Evolutionary conservation across 345 rosid genomes (phyloP).

Genomic region (Cardamine resedifolia): DNA sequence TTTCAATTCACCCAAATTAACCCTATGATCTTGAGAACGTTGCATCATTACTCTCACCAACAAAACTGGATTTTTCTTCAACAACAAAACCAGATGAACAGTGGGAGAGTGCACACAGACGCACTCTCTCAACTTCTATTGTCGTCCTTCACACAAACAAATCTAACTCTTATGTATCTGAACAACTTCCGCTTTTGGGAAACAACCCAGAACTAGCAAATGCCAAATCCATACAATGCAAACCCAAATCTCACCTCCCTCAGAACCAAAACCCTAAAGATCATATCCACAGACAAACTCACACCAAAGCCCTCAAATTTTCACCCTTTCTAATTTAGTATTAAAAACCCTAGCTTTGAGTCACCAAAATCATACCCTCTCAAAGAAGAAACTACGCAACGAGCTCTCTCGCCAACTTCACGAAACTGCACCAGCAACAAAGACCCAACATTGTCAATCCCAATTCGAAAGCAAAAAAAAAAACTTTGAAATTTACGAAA

Average conservation of each 20-base stretch:
- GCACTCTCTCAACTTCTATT: slow-evolving; percentile 39
- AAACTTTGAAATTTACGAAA: slow-evolving; percentile 37
- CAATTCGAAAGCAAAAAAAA: slow-evolving; percentile 37
- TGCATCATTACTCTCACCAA: slow-evolving; percentile 54
- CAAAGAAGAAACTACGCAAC: slow-evolving; percentile 24
- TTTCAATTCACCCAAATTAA: slow-evolving; percentile 78
- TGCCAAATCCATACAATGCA: slow-evolving; percentile 57
- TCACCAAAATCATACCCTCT: slow-evolving; percentile 38
- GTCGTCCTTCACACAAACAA: slow-evolving; percentile 36
- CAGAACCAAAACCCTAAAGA: slow-evolving; percentile 70
- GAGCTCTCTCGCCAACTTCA: slow-evolving; percentile 37
- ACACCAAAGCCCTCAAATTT: slow-evolving; percentile 36
- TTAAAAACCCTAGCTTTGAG: slow-evolving; percentile 63
- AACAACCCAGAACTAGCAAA: slow-evolving; percentile 12
- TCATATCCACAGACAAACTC: slow-evolving; percentile 45
- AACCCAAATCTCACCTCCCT: slow-evolving; percentile 59
- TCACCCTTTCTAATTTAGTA: slow-evolving; percentile 31
- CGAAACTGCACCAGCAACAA: slow-evolving; percentile 48
- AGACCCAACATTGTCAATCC: slow-evolving; percentile 37
- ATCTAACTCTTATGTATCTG: slow-evolving; percentile 38
- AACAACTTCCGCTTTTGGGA: slow-evolving; percentile 11
- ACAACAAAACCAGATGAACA: slow-evolving; percentile 14
- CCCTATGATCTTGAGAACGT: slow-evolving; percentile 78
- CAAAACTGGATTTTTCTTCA: background rate
- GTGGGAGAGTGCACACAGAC: slow-evolving; percentile 29